Conservation (phyloP, 2,329 filamentous ascomycete species). For the Paecilomyces sp. region DNA sequence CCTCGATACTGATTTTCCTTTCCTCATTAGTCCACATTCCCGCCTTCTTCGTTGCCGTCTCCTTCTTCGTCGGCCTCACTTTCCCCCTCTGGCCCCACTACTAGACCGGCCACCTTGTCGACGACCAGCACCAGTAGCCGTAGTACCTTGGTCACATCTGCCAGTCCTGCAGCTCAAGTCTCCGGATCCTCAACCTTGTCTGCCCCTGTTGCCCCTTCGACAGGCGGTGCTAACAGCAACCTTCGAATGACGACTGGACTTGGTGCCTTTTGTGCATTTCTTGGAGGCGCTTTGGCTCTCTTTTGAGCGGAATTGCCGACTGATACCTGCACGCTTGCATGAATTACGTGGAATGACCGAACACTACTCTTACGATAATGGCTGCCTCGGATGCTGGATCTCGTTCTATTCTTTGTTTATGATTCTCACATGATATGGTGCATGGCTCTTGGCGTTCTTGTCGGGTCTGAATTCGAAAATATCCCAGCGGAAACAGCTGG, state of each 20-base stretch:
- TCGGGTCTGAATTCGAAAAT: background rate
- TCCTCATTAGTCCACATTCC: slow-evolving; percentile 42
- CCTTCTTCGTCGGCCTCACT: slow-evolving; percentile 37
- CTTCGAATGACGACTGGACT: slow-evolving; percentile 8
- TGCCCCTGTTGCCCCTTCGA: slow-evolving; percentile 11
- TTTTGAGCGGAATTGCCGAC: slow-evolving; percentile 9
- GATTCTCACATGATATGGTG: background rate
- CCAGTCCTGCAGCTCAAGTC: background rate
- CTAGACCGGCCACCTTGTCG: background rate
- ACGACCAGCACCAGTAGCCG: slow-evolving; percentile 1
- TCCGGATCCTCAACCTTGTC: slow-evolving; percentile 3
- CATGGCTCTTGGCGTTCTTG: background rate
- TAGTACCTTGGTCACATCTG: slow-evolving; percentile 4
- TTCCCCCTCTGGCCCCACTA: slow-evolving; percentile 42
- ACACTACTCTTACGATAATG: background rate
- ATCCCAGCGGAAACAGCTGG: background rate
- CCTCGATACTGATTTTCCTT: slow-evolving; percentile 1
- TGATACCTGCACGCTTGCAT: background rate
- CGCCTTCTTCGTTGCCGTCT: slow-evolving; percentile 46
- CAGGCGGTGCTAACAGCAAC: slow-evolving; percentile 10
- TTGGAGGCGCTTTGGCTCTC: slow-evolving; percentile 12
- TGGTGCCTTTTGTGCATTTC: slow-evolving; percentile 15
- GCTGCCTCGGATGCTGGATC: background rate
- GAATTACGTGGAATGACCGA: background rate
- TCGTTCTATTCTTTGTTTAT: background rate